Evolutionary conservation across 441 rosid genomes (phyloP).

Genomic region (Kokia cookei): DNA sequence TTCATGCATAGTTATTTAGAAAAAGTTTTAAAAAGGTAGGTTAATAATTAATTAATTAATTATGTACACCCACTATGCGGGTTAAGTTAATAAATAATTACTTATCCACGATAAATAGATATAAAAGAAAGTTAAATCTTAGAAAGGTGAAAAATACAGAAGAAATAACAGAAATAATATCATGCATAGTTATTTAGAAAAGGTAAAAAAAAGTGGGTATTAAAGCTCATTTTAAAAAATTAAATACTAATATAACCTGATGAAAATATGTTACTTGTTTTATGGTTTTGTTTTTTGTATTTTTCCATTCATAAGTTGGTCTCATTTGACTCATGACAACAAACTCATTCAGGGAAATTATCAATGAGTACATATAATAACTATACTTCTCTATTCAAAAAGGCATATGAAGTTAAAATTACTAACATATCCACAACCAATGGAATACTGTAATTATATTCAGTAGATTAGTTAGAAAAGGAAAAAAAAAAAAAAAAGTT

Average conservation of each 20-base stretch:
- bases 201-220: not conserved
- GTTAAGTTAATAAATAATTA: no score
- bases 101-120: not conserved
- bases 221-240: not conserved
- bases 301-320: not conserved
- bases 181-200: not conserved
- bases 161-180: not conserved
- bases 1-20: not conserved
- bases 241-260: not conserved
- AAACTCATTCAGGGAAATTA: not conserved
- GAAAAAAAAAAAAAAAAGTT: conserved; percentile 11
- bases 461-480: not conserved
- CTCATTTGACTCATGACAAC: not conserved
- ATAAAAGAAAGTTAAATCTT: not conserved
- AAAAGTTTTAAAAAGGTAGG: not conserved
- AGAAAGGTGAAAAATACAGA: not conserved
- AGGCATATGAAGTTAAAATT: not conserved
- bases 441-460: not conserved
- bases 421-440: not conserved
- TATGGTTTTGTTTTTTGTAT: not conserved
- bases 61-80: no score
- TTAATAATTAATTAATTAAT: no score
- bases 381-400: not conserved
- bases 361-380: not conserved
- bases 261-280: not conserved